phyloP scores from a whole-genome alignment of 768 basidiomycete species.

The Pleurotus djamor region DNA sequence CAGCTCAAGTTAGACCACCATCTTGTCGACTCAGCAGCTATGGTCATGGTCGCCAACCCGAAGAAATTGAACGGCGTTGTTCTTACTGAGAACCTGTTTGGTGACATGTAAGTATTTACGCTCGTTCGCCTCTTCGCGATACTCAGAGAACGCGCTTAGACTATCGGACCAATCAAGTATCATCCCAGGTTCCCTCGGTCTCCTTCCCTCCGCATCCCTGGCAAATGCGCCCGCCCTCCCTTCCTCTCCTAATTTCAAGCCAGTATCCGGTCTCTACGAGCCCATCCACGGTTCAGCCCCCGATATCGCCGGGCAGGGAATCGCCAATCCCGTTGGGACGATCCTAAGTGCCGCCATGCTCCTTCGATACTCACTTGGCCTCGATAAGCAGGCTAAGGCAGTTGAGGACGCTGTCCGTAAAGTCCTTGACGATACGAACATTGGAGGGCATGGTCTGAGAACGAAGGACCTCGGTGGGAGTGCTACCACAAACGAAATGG shows the following conservation, averaged over 20 bases:
- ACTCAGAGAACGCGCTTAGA: slow-evolving; percentile 34
- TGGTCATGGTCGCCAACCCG: slow-evolving; percentile 91
- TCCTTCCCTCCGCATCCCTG: slow-evolving; percentile 94
- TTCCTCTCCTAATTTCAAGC: slow-evolving; percentile 58
- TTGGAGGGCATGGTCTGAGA: slow-evolving; percentile 75
- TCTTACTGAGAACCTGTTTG: slow-evolving; percentile 94
- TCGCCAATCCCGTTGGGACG: slow-evolving; percentile 94
- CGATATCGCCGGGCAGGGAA: slow-evolving; percentile 91
- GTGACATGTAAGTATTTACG: slow-evolving; percentile 79
- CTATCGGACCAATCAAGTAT: slow-evolving; percentile 96
- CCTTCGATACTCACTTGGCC: slow-evolving; percentile 90
- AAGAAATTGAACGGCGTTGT: slow-evolving; percentile 93
- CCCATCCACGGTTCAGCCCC: slow-evolving; percentile 96
- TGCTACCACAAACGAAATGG: slow-evolving; percentile 73
- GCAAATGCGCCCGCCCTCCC: slow-evolving; percentile 71
- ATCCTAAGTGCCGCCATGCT: slow-evolving; percentile 94
- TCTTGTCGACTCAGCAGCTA: slow-evolving; percentile 93
- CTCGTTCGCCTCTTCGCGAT: slow-evolving; percentile 1
- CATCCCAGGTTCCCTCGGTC: slow-evolving; percentile 95
- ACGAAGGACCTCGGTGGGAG: slow-evolving; percentile 89
- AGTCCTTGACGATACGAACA: slow-evolving; percentile 69
- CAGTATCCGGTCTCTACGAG: slow-evolving; percentile 90
- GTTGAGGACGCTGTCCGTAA: slow-evolving; percentile 91
- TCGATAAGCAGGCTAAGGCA: slow-evolving; percentile 79
- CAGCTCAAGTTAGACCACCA: slow-evolving; percentile 86